Evolutionary conservation across 2,329 filamentous ascomycete genomes (phyloP), one percentile per base, ranked within the genome.

Genomic region (Phyllosticta capitalensis): DNA sequence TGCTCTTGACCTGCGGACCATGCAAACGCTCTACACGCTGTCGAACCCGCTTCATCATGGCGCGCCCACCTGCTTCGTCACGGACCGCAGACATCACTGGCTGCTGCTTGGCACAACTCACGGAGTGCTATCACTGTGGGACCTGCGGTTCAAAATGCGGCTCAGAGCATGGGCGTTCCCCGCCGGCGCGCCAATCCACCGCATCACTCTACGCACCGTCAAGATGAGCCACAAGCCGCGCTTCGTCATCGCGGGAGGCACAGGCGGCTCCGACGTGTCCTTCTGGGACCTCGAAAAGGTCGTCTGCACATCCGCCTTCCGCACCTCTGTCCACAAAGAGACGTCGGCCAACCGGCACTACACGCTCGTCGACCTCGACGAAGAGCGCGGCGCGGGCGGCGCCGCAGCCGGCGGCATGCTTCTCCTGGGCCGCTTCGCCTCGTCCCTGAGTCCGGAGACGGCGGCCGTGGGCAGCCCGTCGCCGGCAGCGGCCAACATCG

Each of bases 261-360:
- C 89, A 7, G 88, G 85, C 3, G 85, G 89, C 62, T 90, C 90
- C 17, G 94, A 99, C 69, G 84, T 99, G 30, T 95, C 90, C 0
- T 88, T 95, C 0, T 99, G 94, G 94, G 94, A 97, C 68, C 79
- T 97, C 17, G 92, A 97, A 70, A 95, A 92, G 74, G 84, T 86
- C 7, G 82, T 88, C 52, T 99, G 94, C 68, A 84, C 90, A 61
- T 92, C 97, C 71, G 86, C 96, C 1, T 96, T 95, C 71, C 86
- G 90, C 71, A 71, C 84, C 1, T 67, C 64, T 3, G 68, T 69
- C 4, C 64, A 62, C 9, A 84, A 73, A 81, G 87, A 61, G 76
- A 73, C 67, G 69, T 56, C 58, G 4, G 51, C 50, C 9, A 56
- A 53, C 50, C 49, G 58, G n/a, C 48, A 56, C 51, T 60, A 60